phyloP scores from a whole-genome alignment of 805 yeast genomes.

The Hagleromyces aurorensis region DNA sequence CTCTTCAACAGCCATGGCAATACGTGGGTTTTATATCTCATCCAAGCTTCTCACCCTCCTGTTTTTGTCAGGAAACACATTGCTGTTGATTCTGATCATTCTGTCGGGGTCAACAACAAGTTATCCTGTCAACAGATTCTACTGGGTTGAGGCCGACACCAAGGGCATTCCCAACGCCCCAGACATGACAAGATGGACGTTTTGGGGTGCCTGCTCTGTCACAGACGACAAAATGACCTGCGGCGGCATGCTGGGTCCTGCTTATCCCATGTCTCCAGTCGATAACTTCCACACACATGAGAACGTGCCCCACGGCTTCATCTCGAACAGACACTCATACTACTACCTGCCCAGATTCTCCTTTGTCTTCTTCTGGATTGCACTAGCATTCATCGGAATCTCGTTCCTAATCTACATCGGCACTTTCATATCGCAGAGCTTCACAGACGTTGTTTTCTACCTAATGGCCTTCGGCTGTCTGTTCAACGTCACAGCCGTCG shows the following conservation, averaged over 20 bases:
- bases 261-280: conserved; percentile 63
- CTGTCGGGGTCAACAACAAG: conserved; percentile 54
- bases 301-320: conserved; percentile 47
- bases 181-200: conserved; percentile 63
- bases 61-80: conserved; percentile 35
- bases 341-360: conserved; percentile 60
- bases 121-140: conserved; percentile 57
- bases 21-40: conserved; percentile 1
- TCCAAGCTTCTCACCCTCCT: conserved; percentile 19
- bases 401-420: conserved; percentile 48
- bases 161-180: conserved; percentile 42
- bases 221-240: conserved; percentile 15
- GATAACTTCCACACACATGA: conserved; percentile 57
- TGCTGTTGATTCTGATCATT: conserved; percentile 48
- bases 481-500: conserved; percentile 53
- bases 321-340: conserved; percentile 46
- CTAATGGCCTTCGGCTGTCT: conserved; percentile 45
- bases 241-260: conserved; percentile 43
- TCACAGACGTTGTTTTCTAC: conserved; percentile 47
- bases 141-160: conserved; percentile 68
- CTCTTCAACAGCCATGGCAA: not conserved
- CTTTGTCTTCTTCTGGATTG: conserved; percentile 53
- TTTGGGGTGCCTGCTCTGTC: conserved; percentile 61
- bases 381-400: conserved; percentile 55
- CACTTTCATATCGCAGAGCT: conserved; percentile 46